phyloP scores from a whole-genome alignment of 139 green algal genomes.

The Astrephomene gubernaculifera region DNA sequence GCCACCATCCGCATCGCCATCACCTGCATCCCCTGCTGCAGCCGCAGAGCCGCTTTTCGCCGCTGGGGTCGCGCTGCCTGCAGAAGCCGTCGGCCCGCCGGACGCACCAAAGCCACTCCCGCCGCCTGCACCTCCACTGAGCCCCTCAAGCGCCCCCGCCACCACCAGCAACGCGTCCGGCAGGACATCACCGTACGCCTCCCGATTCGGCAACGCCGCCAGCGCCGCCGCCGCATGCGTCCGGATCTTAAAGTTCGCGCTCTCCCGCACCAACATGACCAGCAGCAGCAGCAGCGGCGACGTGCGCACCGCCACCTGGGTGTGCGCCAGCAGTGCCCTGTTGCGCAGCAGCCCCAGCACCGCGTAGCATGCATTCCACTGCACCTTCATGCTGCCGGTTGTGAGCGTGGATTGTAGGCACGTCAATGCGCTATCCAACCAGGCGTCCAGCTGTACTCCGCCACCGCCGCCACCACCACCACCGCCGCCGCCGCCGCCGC shows the following conservation, averaged over 20 bases:
- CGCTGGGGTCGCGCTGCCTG: no score
- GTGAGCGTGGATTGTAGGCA: conserved; percentile 67
- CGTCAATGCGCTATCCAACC: conserved; percentile 50
- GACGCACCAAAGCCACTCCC: no score
- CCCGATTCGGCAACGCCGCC: conserved; percentile 36
- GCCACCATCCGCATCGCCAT: conserved; percentile 9
- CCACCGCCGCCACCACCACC: not conserved
- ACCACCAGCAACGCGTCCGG: conserved; percentile 62
- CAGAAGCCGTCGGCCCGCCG: no score
- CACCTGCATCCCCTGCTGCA: not conserved
- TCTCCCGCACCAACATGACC: conserved; percentile 72
- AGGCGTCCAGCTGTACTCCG: conserved; percentile 26
- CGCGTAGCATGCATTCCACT: conserved; percentile 75
- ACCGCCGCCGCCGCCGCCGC: not conserved
- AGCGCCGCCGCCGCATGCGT: conserved; percentile 72
- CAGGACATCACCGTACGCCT: conserved; percentile 55
- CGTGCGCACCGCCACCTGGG: not conserved
- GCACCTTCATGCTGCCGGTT: conserved; percentile 72
- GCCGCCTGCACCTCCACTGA: conserved; percentile 46
- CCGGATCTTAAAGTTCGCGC: conserved; percentile 78
- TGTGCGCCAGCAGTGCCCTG: conserved; percentile 2
- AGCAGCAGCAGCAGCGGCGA: conserved; percentile 62
- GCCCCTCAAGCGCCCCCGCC: conserved; percentile 49
- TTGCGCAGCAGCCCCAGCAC: conserved; percentile 55
- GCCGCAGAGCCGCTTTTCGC: not conserved